phyloP scores from a whole-genome alignment of 176 grass and related monocot species.

The Aegilops sharonensis region DNA sequence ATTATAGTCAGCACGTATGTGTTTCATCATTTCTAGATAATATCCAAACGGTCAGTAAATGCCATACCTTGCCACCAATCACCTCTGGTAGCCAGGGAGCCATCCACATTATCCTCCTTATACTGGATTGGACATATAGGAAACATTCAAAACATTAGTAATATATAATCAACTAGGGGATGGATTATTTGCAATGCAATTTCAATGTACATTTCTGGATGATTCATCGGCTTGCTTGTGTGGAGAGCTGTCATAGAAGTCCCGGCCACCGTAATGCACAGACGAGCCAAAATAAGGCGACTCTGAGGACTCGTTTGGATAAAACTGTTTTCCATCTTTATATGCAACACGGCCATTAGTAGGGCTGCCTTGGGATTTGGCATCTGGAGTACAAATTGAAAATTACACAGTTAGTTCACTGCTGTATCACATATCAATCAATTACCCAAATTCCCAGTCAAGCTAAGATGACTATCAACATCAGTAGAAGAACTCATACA shows the following conservation, averaged over 20 bases:
- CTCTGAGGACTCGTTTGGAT: constrained; percentile 46
- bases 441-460: not conserved
- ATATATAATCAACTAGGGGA: not conserved
- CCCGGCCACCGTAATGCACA: constrained; percentile 84
- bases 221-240: constrained; percentile 38
- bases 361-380: constrained; percentile 51
- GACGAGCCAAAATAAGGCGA: constrained; percentile 81
- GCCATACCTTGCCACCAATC: constrained; percentile 97
- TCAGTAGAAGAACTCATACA: not conserved
- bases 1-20: not conserved
- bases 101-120: constrained; percentile 55
- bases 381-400: constrained; percentile 34
- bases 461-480: not conserved
- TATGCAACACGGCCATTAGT: constrained; percentile 17
- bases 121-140: constrained; percentile 48
- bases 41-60: not conserved
- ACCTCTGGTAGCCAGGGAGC: constrained; percentile 77
- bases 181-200: not conserved
- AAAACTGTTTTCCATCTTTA: constrained; percentile 52
- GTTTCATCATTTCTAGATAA: constrained; percentile 15
- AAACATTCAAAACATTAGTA: not conserved
- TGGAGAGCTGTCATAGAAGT: constrained; percentile 66
- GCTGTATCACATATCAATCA: not conserved
- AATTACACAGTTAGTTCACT: not conserved
- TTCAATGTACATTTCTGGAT: constrained; percentile 23